phyloP scores from a whole-genome alignment of 495 filamentous ascomycete species.

The Massariosphaeria phaeospora region DNA sequence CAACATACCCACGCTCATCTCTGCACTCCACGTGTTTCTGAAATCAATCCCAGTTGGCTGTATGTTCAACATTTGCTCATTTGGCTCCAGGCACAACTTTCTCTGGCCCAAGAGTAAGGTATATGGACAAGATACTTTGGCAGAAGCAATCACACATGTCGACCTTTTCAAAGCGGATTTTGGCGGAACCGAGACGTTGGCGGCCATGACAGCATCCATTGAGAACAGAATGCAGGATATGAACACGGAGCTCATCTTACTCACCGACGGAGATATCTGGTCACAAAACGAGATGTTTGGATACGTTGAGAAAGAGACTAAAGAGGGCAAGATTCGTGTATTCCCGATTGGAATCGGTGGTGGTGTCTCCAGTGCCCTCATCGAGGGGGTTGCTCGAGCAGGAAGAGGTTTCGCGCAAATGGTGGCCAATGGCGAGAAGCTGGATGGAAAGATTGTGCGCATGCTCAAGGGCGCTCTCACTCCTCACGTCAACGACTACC shows the following conservation, averaged over 20 bases:
- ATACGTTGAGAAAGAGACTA: conserved; percentile 47
- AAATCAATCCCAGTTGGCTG: conserved; percentile 62
- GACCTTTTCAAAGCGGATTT: conserved; percentile 47
- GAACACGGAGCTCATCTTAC: conserved; percentile 57
- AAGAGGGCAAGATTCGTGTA: conserved; percentile 50
- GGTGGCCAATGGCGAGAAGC: conserved; percentile 53
- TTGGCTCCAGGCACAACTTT: conserved; percentile 52
- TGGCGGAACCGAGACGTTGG: conserved; percentile 62
- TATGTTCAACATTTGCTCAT: conserved; percentile 72
- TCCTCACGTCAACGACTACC: conserved; percentile 57
- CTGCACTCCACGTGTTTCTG: conserved; percentile 60
- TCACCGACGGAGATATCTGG: conserved; percentile 68
- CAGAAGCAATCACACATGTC: conserved; percentile 49
- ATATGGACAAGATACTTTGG: conserved; percentile 50
- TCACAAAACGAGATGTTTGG: conserved; percentile 50
- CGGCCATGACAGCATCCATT: conserved; percentile 51
- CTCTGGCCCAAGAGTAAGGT: conserved; percentile 55
- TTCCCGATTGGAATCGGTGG: conserved; percentile 64
- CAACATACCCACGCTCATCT: conserved; percentile 52
- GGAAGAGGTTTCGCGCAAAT: conserved; percentile 63
- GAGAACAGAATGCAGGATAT: conserved; percentile 46
- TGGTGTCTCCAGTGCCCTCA: conserved; percentile 55
- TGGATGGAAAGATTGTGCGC: conserved; percentile 59
- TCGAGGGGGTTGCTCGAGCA: conserved; percentile 62
- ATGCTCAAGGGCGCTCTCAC: conserved; percentile 66